phyloP scores from a whole-genome alignment of 2,329 filamentous ascomycete genomes.

The Diplocarpon rosae region DNA sequence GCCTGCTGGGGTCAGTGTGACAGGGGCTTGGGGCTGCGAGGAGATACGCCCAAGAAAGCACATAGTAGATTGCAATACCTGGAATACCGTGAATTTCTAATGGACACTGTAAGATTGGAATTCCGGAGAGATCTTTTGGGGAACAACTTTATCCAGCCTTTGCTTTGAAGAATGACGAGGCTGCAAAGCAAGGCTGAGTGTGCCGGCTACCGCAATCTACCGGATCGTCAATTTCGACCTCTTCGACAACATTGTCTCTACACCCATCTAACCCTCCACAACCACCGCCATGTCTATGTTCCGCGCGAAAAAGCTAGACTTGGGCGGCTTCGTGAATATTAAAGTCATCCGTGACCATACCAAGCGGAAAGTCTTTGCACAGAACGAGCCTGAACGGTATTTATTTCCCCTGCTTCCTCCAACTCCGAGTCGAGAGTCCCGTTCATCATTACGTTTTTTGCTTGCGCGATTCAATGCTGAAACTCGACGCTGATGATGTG shows the following conservation, averaged over 20 bases:
- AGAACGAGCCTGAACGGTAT: conserved; percentile 75
- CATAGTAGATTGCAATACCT: no score
- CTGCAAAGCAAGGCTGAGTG: conserved; percentile 1
- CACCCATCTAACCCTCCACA: background rate
- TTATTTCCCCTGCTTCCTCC: conserved; percentile 1
- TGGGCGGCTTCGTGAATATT: conserved; percentile 79
- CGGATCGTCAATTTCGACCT: background rate
- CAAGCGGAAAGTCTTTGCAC: conserved; percentile 85
- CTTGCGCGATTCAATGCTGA: no score
- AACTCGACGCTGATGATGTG: no score
- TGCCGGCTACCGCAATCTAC: background rate
- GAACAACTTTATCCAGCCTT: background rate
- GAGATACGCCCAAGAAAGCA: background rate
- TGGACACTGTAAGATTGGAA: no score
- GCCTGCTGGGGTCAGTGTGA: background rate
- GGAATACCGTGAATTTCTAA: no score
- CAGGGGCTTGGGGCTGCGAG: background rate
- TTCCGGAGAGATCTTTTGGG: no score
- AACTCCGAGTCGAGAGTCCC: background rate
- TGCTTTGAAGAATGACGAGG: background rate
- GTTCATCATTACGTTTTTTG: background rate
- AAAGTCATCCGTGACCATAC: conserved; percentile 87
- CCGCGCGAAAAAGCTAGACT: conserved; percentile 77
- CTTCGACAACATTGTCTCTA: background rate
- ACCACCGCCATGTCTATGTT: conserved; percentile 65